Conservation (phyloP, 352 stramenopile genomes). For the Phytophthora cryptogea region DNA sequence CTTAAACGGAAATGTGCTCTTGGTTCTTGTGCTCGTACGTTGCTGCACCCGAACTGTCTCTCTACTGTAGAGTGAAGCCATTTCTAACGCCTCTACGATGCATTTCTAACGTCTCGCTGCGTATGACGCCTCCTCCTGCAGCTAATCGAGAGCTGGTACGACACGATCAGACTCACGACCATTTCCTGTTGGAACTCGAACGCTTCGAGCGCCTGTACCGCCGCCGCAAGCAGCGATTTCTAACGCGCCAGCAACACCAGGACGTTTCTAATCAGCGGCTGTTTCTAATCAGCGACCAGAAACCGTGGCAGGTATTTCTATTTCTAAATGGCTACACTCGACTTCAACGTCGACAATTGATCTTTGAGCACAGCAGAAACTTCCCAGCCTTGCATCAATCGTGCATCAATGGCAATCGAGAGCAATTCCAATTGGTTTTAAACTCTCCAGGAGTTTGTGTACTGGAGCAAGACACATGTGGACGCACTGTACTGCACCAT, state of each 20-base stretch:
- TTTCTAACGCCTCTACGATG: not conserved
- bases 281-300: slow-evolving; percentile 37
- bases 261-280: slow-evolving; percentile 21
- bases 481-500: slow-evolving; percentile 57
- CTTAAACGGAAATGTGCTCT: slow-evolving; percentile 10
- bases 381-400: slow-evolving; percentile 46
- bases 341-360: slow-evolving; percentile 24
- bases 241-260: slow-evolving; percentile 2
- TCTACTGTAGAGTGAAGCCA: not conserved
- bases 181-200: slow-evolving; percentile 7
- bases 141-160: slow-evolving; percentile 2
- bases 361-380: slow-evolving; percentile 39
- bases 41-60: slow-evolving; percentile 8
- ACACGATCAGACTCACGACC: not conserved
- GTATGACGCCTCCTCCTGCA: slow-evolving; percentile 1
- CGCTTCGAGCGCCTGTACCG: slow-evolving; percentile 12
- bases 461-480: slow-evolving; percentile 42
- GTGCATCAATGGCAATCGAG: slow-evolving; percentile 31
- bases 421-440: slow-evolving; percentile 25
- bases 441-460: slow-evolving; percentile 15
- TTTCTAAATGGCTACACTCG: slow-evolving; percentile 34
- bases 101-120: not conserved
- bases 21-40: slow-evolving; percentile 15
- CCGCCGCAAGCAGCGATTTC: slow-evolving; percentile 10
- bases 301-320: slow-evolving; percentile 53